Conservation (phyloP, 1,139 yeast genomes). For the Candida albicans region DNA sequence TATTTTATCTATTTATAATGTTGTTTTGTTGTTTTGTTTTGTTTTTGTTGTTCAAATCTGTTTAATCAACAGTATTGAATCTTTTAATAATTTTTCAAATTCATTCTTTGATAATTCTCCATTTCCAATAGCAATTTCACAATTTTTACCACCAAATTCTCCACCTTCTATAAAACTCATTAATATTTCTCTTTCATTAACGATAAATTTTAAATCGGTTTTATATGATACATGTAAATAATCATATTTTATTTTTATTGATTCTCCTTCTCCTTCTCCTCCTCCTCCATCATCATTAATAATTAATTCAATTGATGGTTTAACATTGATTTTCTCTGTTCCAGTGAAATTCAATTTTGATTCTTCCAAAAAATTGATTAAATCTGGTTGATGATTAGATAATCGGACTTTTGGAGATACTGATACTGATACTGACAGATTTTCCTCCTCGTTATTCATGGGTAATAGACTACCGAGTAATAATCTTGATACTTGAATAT, state of each 20-base stretch:
- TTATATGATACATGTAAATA: constrained; percentile 44
- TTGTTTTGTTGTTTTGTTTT: background rate
- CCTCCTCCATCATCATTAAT: no score
- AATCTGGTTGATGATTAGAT: constrained; percentile 51
- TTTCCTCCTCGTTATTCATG: background rate
- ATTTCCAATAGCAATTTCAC: constrained; percentile 37
- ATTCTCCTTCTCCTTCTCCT: no score
- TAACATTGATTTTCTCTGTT: constrained; percentile 30
- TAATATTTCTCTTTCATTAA: constrained; percentile 37
- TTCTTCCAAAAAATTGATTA: constrained; percentile 38
- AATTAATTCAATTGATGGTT: constrained; percentile 36
- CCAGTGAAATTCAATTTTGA: constrained; percentile 45
- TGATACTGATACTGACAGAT: no score
- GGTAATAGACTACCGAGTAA: constrained; percentile 33
- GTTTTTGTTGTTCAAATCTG: constrained; percentile 9
- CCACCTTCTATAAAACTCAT: constrained; percentile 58
- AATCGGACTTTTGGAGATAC: constrained; percentile 17
- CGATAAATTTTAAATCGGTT: constrained; percentile 45
- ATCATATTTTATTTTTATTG: constrained; percentile 40
- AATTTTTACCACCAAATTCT: constrained; percentile 49
- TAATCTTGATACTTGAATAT: constrained; percentile 48
- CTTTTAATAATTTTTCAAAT: constrained; percentile 30
- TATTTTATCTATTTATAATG: background rate
- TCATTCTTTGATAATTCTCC: constrained; percentile 31
- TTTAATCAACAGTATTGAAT: constrained; percentile 25